Conservation (phyloP, 345 rosid species). For the Tarenaya hassleriana region DNA sequence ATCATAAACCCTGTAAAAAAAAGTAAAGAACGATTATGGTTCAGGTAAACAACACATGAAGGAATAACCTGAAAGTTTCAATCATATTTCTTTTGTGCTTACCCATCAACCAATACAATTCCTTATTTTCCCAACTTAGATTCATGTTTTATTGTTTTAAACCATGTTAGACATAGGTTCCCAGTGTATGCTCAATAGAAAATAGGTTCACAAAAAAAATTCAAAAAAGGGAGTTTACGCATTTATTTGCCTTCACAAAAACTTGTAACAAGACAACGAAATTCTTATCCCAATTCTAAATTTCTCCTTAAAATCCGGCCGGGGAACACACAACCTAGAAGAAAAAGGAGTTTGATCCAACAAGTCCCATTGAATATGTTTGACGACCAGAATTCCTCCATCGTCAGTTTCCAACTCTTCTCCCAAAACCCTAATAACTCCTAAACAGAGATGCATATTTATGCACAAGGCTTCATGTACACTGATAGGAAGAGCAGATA, state of each 20-base stretch:
- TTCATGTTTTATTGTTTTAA: too few relatives aligned
- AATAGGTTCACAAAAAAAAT: background rate
- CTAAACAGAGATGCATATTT: background rate
- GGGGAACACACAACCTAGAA: slow-evolving; percentile 1
- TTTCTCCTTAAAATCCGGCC: background rate
- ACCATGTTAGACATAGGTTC: too few relatives aligned
- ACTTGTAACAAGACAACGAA: background rate
- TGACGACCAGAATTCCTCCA: too few relatives aligned
- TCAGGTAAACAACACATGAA: background rate
- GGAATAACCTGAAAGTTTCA: background rate
- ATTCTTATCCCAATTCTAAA: slow-evolving; percentile 3
- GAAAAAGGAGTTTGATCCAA: background rate
- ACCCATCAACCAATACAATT: too few relatives aligned
- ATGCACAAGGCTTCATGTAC: background rate
- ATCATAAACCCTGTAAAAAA: slow-evolving; percentile 74
- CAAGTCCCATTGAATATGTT: too few relatives aligned
- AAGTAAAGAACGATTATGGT: background rate
- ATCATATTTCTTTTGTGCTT: background rate
- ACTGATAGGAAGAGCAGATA: background rate
- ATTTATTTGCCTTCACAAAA: background rate
- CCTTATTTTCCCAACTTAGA: too few relatives aligned
- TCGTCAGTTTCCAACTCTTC: slow-evolving; percentile 9
- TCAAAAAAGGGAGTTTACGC: background rate
- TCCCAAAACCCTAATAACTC: slow-evolving; percentile 1
- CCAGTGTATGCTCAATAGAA: too few relatives aligned